Evolutionary conservation across 495 filamentous ascomycete genomes (phyloP).

Genomic region (Daldinia bambusicola): DNA sequence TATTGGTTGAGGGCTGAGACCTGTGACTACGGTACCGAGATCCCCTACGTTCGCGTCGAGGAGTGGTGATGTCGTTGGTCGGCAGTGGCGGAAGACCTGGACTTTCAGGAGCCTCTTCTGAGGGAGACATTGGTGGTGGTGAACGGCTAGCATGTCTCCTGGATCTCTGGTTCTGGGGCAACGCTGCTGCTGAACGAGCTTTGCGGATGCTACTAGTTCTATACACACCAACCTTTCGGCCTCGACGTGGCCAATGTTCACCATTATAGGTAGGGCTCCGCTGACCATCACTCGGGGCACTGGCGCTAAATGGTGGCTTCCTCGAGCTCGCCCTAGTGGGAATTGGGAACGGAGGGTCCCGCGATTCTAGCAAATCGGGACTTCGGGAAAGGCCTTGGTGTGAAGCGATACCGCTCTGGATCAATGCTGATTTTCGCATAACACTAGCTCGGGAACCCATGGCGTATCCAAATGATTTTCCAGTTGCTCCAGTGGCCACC

Average conservation of each 20-base stretch:
- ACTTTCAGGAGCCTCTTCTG: constrained; percentile 73
- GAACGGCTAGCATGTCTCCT: constrained; percentile 68
- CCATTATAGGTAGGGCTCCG: constrained; percentile 75
- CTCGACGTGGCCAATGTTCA: constrained; percentile 55
- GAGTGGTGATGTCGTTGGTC: constrained; percentile 74
- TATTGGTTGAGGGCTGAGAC: constrained; percentile 65
- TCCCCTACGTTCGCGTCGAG: constrained; percentile 55
- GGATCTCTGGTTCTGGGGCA: constrained; percentile 62
- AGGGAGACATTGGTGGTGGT: constrained; percentile 71
- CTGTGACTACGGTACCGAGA: constrained; percentile 56
- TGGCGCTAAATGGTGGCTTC: constrained; percentile 73
- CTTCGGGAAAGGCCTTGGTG: constrained; percentile 77
- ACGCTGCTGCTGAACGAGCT: constrained; percentile 79
- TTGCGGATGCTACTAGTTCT: constrained; percentile 75
- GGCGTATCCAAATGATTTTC: constrained; percentile 45
- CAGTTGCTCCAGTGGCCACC: constrained; percentile 45
- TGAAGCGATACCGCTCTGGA: constrained; percentile 77
- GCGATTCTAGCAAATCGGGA: constrained; percentile 74
- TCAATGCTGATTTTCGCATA: constrained; percentile 72
- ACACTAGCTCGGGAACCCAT: constrained; percentile 53
- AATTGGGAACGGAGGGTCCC: constrained; percentile 86
- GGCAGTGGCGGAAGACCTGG: constrained; percentile 78
- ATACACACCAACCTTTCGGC: constrained; percentile 55
- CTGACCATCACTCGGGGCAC: constrained; percentile 74
- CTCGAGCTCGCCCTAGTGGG: constrained; percentile 89